Percentiles rank a stretch among this genome's conserved stretches.
Evolutionary conservation across 768 basidiomycete genomes (phyloP).

Genomic region (Lactifluus rugatus): DNA sequence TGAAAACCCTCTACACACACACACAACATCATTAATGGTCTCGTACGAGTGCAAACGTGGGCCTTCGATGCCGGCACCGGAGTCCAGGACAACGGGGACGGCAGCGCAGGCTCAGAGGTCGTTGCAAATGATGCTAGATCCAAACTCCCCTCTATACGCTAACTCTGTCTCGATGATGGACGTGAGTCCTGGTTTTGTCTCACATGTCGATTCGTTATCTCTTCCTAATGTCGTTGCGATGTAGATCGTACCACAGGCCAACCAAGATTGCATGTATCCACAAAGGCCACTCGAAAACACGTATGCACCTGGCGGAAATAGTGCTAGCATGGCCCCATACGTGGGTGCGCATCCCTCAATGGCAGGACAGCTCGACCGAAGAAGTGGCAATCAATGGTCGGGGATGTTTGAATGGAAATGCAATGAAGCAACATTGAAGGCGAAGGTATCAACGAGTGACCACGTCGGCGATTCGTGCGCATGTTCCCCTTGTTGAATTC

Average conservation of each 20-base stretch:
- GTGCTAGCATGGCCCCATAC: neutral
- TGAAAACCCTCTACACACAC: too few relatives aligned
- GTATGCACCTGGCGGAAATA: neutral
- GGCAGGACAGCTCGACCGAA: neutral
- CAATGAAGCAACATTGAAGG: neutral
- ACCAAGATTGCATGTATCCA: neutral
- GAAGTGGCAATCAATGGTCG: neutral
- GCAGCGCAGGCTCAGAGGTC: too few relatives aligned
- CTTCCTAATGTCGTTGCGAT: neutral
- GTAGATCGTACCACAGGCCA: neutral
- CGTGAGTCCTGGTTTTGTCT: neutral
- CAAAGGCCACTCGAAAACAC: neutral
- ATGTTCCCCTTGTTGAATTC: neutral
- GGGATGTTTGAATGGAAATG: neutral
- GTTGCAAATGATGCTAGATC: too few relatives aligned
- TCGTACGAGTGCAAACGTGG: neutral
- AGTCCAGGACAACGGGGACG: too few relatives aligned
- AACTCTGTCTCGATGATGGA: neutral
- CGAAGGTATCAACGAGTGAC: neutral
- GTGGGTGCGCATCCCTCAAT: neutral
- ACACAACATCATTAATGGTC: neutral
- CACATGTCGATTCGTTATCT: neutral
- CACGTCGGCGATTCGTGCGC: neutral
- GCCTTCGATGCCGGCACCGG: too few relatives aligned
- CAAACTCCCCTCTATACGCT: neutral